Conservation (phyloP, 305 asterid species). For the Solanum chacoense region DNA sequence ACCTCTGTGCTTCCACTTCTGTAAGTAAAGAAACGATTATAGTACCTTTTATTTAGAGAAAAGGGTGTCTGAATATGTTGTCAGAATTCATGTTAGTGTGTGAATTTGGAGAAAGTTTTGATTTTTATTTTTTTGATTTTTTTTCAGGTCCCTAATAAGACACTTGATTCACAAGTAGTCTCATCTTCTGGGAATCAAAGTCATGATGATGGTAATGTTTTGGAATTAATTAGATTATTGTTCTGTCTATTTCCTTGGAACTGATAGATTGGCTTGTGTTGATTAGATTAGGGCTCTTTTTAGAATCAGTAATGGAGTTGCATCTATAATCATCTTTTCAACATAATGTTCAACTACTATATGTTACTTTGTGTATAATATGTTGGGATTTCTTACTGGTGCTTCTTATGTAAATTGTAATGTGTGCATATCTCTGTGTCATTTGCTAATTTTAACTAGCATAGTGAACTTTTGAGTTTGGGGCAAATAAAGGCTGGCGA, state of each 20-base stretch:
- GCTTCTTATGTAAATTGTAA: neutral
- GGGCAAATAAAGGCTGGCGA: neutral
- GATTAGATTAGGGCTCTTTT: neutral
- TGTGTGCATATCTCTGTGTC: neutral
- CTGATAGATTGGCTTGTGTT: neutral
- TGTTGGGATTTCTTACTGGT: neutral
- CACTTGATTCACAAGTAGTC: constrained; percentile 13
- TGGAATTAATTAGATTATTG: neutral
- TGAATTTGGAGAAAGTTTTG: neutral
- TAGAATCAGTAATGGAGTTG: neutral
- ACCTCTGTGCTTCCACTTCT: constrained; percentile 24
- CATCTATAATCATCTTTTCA: neutral
- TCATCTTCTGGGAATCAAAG: constrained; percentile 28
- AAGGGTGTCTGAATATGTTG: neutral
- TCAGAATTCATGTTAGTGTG: neutral
- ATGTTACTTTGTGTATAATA: neutral
- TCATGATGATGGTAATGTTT: constrained; percentile 23
- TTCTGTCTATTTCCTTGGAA: neutral
- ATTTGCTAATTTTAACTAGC: neutral
- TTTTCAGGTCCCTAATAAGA: constrained; percentile 22
- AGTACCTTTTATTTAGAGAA: neutral
- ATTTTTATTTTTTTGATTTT: neutral
- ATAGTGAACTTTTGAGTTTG: neutral
- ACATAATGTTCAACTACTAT: too few species aligned
- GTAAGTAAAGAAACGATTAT: constrained; percentile 10